These are phyloP conservation scores for Cercospora citrullina DNA, from an alignment of 2,329 filamentous ascomycete genomes.

Conservation along the genomic window DNA sequence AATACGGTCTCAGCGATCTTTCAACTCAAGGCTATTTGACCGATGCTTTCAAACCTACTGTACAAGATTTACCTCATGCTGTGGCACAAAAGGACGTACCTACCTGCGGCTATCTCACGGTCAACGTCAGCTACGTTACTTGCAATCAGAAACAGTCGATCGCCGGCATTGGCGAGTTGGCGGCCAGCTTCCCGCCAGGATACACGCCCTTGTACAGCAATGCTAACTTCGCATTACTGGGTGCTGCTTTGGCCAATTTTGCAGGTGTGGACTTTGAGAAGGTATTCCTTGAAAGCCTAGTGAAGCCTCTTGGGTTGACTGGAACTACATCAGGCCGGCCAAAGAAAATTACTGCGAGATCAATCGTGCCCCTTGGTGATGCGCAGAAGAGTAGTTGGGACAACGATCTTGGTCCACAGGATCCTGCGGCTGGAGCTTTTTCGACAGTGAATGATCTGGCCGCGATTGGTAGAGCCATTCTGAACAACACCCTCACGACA, in stretches of 20 bases:
- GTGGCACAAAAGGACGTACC: constrained; percentile 18
- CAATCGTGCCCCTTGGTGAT: constrained; percentile 22
- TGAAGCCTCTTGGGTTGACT: constrained; percentile 19
- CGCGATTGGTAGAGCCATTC: constrained; percentile 45
- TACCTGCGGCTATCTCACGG: constrained; percentile 21
- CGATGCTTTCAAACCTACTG: not conserved
- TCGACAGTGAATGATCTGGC: constrained; percentile 27
- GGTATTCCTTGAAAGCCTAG: constrained; percentile 18
- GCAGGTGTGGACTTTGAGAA: constrained; percentile 1
- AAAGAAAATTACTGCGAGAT: constrained; percentile 6
- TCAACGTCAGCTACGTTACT: constrained; percentile 15
- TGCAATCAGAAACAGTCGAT: constrained; percentile 18
- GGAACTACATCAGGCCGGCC: constrained; percentile 22
- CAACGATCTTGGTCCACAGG: constrained; percentile 39
- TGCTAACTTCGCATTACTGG: constrained; percentile 24
- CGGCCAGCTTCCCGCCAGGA: constrained; percentile 20
- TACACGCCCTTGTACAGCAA: constrained; percentile 28
- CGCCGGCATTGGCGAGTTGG: constrained; percentile 11
- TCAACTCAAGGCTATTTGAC: constrained; percentile 17
- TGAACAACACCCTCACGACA: constrained; percentile 46
- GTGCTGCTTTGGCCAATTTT: constrained; percentile 20
- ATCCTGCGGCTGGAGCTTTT: constrained; percentile 29
- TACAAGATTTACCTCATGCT: constrained; percentile 35
- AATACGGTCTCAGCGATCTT: constrained; percentile 27
- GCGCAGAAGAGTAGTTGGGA: constrained; percentile 21